Conservation (phyloP, 441 rosid species). For the Gossypium lobatum region DNA sequence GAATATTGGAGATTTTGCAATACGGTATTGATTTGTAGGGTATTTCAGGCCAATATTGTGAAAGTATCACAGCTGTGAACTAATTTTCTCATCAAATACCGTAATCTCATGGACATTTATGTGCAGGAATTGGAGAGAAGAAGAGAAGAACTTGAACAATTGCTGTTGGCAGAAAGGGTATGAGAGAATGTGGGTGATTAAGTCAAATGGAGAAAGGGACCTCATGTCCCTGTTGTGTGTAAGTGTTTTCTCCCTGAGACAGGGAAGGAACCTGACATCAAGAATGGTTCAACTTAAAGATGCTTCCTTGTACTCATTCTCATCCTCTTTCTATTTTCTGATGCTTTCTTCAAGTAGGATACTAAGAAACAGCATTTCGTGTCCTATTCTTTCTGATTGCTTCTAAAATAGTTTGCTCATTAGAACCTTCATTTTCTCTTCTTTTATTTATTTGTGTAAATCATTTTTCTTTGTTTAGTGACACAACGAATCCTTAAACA, state of each 20-base stretch:
- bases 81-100: neutral
- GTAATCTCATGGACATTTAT: slow-evolving; percentile 4
- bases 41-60: neutral
- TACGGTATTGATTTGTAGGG: neutral
- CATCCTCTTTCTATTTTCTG: neutral
- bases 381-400: neutral
- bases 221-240: neutral
- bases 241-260: neutral
- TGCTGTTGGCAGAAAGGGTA: slow-evolving; percentile 39
- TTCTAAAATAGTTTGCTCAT: neutral
- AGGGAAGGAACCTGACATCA: neutral
- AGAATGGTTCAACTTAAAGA: neutral
- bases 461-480: neutral
- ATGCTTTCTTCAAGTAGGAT: slow-evolving; percentile 1
- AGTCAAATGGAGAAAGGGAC: neutral
- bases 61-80: neutral
- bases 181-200: slow-evolving; percentile 17
- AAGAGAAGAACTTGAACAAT: slow-evolving; percentile 64
- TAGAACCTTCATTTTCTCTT: neutral
- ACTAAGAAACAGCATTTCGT: neutral
- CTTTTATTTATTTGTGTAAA: neutral
- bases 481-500: neutral
- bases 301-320: neutral
- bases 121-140: slow-evolving; percentile 57
- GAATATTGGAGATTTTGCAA: neutral